Evolutionary conservation across 805 yeast genomes (phyloP), one percentile per base, ranked within the genome.

Genomic region (Saccharomycopsis microspora): DNA sequence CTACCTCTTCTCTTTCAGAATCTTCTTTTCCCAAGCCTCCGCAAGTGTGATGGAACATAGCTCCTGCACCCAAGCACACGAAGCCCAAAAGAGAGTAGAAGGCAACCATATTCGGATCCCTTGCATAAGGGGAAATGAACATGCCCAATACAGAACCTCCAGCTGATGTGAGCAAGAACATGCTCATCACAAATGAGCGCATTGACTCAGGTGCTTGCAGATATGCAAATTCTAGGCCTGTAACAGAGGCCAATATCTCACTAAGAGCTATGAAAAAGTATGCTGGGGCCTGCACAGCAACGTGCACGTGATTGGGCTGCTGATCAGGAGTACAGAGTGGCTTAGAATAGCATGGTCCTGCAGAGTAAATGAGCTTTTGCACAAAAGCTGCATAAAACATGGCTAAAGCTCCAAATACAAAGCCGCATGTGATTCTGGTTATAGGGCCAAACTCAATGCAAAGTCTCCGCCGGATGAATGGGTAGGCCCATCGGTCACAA

Each of bases 141-240:
- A 80, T 78, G 57, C 89, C 87, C 42, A 83, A 58, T 27, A 88
- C 87, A 30, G 90, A 74, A 50, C 93, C 88, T 45, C 81, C 57
- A n/a, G 94, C 93, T 55, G 71, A 79, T 39, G 84, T 82, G 49
- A 84, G 65, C 58, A 85, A 69, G 69, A 80, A 83, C 7, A 32
- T 34, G 31, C 51, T 48, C 79, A 78, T 77, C 57, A 78, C 72
- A 59, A 78, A 74, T 10, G 82, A 74, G 62, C 76, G 77, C 84
- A 78, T 78, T 44, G 73, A 65, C 5, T 71, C 72, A 39, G 93
- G 93, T 4, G 93, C 90, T 67, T 84, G 81, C 31, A 88, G 78
- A 66, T 82, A 85, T 19, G 94, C 94, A 60, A 82, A 83, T 66
- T 85, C 93, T 56, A 82, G 74, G 57, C 90, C 93, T 28, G 93